Conservation (phyloP, 768 basidiomycete species). For the Psilocybe subaeruginosa region DNA sequence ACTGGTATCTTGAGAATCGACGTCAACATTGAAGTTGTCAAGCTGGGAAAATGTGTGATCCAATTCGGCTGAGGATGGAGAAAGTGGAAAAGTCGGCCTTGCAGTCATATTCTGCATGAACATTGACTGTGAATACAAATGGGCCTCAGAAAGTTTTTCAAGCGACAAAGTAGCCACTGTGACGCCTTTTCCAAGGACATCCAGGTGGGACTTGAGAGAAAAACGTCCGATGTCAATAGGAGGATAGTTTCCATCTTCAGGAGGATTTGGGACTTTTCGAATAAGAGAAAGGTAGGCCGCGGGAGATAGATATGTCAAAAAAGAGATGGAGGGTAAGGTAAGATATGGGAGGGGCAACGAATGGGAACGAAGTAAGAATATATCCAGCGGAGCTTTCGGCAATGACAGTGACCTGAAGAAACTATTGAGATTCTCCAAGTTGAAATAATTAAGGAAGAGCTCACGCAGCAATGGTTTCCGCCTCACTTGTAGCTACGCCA, state of each 20-base stretch:
- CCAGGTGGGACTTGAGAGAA: conserved; percentile 50
- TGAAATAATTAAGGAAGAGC: conserved; percentile 24
- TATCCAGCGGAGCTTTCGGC: conserved; percentile 62
- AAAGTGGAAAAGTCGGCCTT: conserved; percentile 59
- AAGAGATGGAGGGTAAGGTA: conserved; percentile 66
- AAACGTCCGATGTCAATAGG: conserved; percentile 55
- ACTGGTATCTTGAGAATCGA: conserved; percentile 11
- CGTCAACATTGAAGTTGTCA: conserved; percentile 27
- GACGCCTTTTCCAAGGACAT: conserved; percentile 45
- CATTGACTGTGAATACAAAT: conserved; percentile 45
- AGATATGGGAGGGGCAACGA: conserved; percentile 77
- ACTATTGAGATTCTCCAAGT: conserved; percentile 4
- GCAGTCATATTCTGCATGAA: conserved; percentile 47
- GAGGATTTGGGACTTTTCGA: conserved; percentile 30
- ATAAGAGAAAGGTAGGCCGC: conserved; percentile 66
- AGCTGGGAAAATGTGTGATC: conserved; percentile 56
- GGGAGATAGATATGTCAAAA: conserved; percentile 73
- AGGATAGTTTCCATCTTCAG: conserved; percentile 28
- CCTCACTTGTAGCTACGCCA: conserved; percentile 55
- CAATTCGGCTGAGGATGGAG: conserved; percentile 44
- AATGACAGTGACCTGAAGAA: conserved; percentile 39
- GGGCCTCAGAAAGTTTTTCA: conserved; percentile 32
- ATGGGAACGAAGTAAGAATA: conserved; percentile 67
- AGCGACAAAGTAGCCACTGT: conserved; percentile 60
- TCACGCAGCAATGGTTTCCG: conserved; percentile 54